Percentiles rank a stretch among this genome's conserved stretches.
Conservation (phyloP, 805 yeast species). For the Cyberlindnera amylophila region DNA sequence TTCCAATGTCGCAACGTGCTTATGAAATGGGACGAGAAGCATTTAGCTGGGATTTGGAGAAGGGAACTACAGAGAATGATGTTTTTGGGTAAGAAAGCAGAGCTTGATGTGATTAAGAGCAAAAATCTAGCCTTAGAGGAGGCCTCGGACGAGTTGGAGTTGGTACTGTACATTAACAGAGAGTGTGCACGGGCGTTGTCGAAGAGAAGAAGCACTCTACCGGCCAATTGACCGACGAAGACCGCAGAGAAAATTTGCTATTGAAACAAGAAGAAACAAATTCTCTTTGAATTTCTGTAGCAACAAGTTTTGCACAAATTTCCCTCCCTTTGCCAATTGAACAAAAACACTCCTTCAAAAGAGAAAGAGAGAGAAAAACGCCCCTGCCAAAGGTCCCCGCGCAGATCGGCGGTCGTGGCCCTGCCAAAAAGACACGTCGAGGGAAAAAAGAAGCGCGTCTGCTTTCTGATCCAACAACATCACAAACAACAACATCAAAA, state of each 20-base stretch:
- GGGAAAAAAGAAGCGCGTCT: slow-evolving; percentile 7
- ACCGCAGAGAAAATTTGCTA: too few species aligned
- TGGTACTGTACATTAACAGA: slow-evolving; percentile 7
- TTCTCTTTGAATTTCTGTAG: too few species aligned
- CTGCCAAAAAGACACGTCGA: slow-evolving; percentile 11
- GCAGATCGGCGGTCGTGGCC: neutral
- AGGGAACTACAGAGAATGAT: slow-evolving; percentile 57
- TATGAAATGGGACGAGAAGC: slow-evolving; percentile 7
- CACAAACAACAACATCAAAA: neutral
- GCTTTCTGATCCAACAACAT: slow-evolving; percentile 2
- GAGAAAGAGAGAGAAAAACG: neutral
- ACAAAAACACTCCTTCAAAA: too few species aligned
- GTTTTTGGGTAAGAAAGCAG: slow-evolving; percentile 53
- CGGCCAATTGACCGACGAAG: too few species aligned
- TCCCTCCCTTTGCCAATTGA: too few species aligned
- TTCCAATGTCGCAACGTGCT: slow-evolving; percentile 25
- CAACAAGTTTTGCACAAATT: too few species aligned
- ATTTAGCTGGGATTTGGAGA: slow-evolving; percentile 14
- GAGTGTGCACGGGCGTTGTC: neutral
- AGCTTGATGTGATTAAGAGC: slow-evolving; percentile 43
- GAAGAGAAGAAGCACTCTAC: too few species aligned
- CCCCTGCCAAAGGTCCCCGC: neutral
- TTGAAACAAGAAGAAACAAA: too few species aligned
- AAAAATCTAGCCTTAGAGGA: neutral
- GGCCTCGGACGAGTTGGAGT: neutral